Conservation (phyloP, 2,329 filamentous ascomycete species). For the Cercospora sp. region DNA sequence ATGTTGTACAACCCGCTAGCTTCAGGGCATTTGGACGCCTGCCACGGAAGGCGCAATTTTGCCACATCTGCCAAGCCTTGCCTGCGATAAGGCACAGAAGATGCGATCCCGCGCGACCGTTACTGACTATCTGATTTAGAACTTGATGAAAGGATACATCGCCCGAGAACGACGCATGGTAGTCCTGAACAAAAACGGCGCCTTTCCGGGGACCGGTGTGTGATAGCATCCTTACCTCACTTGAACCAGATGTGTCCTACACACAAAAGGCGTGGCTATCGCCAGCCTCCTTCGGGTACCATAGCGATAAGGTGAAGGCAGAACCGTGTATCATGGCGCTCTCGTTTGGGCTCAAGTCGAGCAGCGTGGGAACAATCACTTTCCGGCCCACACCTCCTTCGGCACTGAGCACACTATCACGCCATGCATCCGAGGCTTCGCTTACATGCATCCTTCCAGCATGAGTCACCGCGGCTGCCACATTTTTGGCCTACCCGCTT, state of each 20-base stretch:
- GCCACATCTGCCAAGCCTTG: not conserved
- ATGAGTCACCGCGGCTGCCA: conserved; percentile 6
- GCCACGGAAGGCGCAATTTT: conserved; percentile 14
- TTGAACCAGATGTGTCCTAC: not conserved
- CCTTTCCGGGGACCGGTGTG: conserved; percentile 86
- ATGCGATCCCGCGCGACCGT: not conserved
- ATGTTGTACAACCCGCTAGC: not conserved
- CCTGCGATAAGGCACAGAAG: not conserved
- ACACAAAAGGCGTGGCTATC: not conserved
- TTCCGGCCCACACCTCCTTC: not conserved
- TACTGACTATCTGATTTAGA: conserved; percentile 55
- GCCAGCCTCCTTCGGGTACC: not conserved
- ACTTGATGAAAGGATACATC: conserved; percentile 97
- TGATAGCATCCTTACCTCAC: conserved; percentile 35
- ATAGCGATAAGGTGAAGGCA: not conserved
- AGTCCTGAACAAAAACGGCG: conserved; percentile 85
- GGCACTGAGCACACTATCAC: not conserved
- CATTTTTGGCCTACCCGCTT: not conserved
- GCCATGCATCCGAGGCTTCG: not conserved
- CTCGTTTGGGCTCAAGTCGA: not conserved
- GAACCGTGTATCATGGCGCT: not conserved
- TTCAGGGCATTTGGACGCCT: not conserved
- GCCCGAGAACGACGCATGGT: conserved; percentile 85
- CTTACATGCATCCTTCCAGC: not conserved
- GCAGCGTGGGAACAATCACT: not conserved